These are phyloP conservation scores for Suhomyces pyralidae DNA, from an alignment of 805 yeast species.

Conservation along the genomic window DNA sequence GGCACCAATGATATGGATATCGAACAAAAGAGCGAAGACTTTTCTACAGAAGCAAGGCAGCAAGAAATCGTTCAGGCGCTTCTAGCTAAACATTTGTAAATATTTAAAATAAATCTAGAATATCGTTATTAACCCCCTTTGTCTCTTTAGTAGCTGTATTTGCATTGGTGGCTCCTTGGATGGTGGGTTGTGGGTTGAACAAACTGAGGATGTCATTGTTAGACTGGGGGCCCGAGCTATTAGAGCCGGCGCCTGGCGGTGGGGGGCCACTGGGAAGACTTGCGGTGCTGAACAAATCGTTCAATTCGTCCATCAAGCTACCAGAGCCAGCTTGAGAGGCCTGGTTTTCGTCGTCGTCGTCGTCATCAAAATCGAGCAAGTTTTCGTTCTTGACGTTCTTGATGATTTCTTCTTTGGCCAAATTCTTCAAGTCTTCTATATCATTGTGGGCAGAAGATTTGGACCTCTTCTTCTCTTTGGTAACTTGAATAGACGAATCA, in stretches of 20 bases:
- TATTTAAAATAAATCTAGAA: slow-evolving; percentile 35
- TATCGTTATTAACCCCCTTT: slow-evolving; percentile 25
- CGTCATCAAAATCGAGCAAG: slow-evolving; percentile 81
- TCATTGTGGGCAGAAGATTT: slow-evolving; percentile 12
- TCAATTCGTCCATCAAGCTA: slow-evolving; percentile 67
- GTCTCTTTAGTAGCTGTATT: slow-evolving; percentile 1
- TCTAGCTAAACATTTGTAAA: slow-evolving; percentile 2
- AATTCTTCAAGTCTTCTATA: slow-evolving; percentile 71
- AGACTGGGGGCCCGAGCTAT: slow-evolving; percentile 11
- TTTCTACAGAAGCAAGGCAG: not conserved
- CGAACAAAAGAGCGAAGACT: not conserved
- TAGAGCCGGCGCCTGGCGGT: not conserved
- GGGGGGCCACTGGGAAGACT: slow-evolving; percentile 15
- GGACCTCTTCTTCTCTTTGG: slow-evolving; percentile 10
- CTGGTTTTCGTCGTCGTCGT: slow-evolving; percentile 27
- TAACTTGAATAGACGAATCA: slow-evolving; percentile 25
- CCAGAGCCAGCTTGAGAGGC: slow-evolving; percentile 16
- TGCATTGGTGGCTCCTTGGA: slow-evolving; percentile 1
- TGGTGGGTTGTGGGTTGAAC: slow-evolving; percentile 25
- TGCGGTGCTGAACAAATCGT: slow-evolving; percentile 60
- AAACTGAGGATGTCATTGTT: slow-evolving; percentile 48
- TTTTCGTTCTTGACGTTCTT: slow-evolving; percentile 69
- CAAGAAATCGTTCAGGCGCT: slow-evolving; percentile 4
- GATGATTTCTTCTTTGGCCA: slow-evolving; percentile 75
- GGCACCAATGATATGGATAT: not conserved